phyloP scores from a whole-genome alignment of 768 basidiomycete species.

The Tulasnella sp. region DNA sequence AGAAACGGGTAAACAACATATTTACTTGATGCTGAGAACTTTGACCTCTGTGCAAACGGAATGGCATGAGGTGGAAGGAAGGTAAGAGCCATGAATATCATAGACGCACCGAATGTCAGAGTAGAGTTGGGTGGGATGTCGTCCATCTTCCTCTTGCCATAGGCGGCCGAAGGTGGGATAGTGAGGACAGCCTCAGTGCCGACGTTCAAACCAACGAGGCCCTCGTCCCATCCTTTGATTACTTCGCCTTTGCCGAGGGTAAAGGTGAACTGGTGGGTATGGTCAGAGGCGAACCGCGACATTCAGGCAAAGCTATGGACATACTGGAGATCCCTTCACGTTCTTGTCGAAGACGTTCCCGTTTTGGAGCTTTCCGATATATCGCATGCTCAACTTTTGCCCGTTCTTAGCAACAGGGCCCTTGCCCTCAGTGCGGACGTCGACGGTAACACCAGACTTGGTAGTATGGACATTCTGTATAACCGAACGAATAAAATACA shows the following conservation, averaged over 20 bases:
- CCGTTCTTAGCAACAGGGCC: conserved; percentile 44
- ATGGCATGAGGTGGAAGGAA: neutral
- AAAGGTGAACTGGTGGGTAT: conserved; percentile 34
- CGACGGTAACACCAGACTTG: conserved; percentile 42
- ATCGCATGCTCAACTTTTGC: conserved; percentile 45
- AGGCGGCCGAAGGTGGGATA: conserved; percentile 33
- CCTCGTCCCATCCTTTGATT: conserved; percentile 46
- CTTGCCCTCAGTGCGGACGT: conserved; percentile 43
- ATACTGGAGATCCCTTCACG: conserved; percentile 42
- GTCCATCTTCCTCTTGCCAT: conserved; percentile 39
- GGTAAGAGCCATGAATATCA: neutral
- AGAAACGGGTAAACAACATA: neutral
- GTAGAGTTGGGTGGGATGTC: conserved; percentile 41
- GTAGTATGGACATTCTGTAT: conserved; percentile 30
- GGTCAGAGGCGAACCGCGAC: neutral
- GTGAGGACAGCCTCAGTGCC: conserved; percentile 45
- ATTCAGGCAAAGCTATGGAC: conserved; percentile 31
- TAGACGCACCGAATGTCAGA: conserved; percentile 35
- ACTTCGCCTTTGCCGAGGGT: conserved; percentile 45
- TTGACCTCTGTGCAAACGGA: conserved; percentile 30
- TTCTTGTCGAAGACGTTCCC: conserved; percentile 35
- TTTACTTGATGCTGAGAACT: conserved; percentile 32
- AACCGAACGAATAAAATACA: neutral
- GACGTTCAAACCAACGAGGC: conserved; percentile 45
- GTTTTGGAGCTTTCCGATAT: conserved; percentile 45